phyloP scores from a whole-genome alignment of 345 rosid species.

The Kandelia obovata region DNA sequence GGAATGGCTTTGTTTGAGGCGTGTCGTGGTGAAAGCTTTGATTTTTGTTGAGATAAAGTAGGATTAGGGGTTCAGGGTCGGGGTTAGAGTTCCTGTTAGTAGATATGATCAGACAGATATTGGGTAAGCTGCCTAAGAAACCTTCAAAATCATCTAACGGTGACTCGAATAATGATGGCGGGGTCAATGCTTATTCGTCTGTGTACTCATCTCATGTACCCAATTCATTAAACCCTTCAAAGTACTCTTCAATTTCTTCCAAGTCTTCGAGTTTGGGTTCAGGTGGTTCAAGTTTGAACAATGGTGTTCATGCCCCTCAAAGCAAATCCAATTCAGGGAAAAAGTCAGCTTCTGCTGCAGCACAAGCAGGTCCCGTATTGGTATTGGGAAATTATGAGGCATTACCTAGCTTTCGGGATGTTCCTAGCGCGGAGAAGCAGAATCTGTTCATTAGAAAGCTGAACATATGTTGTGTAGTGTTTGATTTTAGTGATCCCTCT shows the following conservation, averaged over 20 bases:
- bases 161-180: slow-evolving; percentile 9
- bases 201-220: slow-evolving; percentile 1
- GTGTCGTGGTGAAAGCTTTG: slow-evolving; percentile 17
- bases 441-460: slow-evolving; percentile 60
- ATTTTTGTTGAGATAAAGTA: slow-evolving; percentile 7
- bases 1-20: slow-evolving; percentile 18
- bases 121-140: slow-evolving; percentile 67
- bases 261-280: slow-evolving; percentile 6
- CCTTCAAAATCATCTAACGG: slow-evolving; percentile 55
- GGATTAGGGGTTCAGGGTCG: slow-evolving; percentile 5
- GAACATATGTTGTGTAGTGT: slow-evolving; percentile 59
- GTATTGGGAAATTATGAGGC: slow-evolving; percentile 39
- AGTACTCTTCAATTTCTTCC: slow-evolving; percentile 23
- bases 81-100: slow-evolving; percentile 16
- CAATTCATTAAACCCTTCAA: background rate
- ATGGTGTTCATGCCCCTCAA: slow-evolving; percentile 2
- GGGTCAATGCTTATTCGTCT: slow-evolving; percentile 5
- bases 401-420: slow-evolving; percentile 64
- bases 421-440: slow-evolving; percentile 58
- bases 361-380: slow-evolving; percentile 4
- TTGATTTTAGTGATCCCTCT: slow-evolving; percentile 59
- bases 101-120: slow-evolving; percentile 77
- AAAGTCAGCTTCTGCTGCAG: background rate
- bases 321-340: slow-evolving; percentile 12
- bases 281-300: background rate